These are phyloP conservation scores for Xerocomellus intermedius DNA, from an alignment of 768 basidiomycete species.

Conservation along the genomic window DNA sequence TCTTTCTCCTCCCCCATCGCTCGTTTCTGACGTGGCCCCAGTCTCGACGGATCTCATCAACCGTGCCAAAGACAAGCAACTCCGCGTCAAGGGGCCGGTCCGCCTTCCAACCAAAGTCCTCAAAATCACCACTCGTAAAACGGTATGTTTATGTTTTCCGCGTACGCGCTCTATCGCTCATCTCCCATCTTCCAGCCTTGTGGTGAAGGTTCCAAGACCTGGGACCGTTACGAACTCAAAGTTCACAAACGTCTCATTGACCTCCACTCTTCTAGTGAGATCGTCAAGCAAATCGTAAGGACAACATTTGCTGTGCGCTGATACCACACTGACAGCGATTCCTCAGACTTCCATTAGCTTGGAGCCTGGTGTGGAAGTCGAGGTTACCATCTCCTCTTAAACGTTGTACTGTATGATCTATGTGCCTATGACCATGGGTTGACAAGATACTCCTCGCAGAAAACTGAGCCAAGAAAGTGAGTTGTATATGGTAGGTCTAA, in stretches of 20 bases:
- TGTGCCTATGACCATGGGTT: conserved; percentile 2
- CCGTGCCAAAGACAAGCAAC: conserved; percentile 99
- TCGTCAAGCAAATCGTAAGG: conserved; percentile 99
- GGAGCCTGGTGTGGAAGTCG: conserved; percentile 99
- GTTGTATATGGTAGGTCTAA: conserved; percentile 10
- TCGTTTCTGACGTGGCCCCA: conserved; percentile 31
- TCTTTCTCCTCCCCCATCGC: background rate
- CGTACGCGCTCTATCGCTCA: background rate
- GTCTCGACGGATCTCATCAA: conserved; percentile 96
- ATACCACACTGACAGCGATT: conserved; percentile 2
- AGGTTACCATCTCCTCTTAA: conserved; percentile 90
- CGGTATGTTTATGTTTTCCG: conserved; percentile 51
- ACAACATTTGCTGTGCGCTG: background rate
- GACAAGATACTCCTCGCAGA: background rate
- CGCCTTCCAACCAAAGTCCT: conserved; percentile 98
- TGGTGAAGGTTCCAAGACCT: conserved; percentile 99
- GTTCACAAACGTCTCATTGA: conserved; percentile 99
- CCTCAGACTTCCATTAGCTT: conserved; percentile 93
- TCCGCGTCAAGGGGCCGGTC: conserved; percentile 98
- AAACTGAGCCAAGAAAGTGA: background rate
- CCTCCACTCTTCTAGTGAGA: conserved; percentile 96
- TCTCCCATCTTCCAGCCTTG: conserved; percentile 63
- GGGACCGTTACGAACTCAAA: conserved; percentile 99
- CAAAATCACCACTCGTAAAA: conserved; percentile 99
- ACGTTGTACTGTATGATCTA: conserved; percentile 4